Conservation (phyloP, 2,329 filamentous ascomycete genomes). For the Penicillium psychrosexuale region DNA sequence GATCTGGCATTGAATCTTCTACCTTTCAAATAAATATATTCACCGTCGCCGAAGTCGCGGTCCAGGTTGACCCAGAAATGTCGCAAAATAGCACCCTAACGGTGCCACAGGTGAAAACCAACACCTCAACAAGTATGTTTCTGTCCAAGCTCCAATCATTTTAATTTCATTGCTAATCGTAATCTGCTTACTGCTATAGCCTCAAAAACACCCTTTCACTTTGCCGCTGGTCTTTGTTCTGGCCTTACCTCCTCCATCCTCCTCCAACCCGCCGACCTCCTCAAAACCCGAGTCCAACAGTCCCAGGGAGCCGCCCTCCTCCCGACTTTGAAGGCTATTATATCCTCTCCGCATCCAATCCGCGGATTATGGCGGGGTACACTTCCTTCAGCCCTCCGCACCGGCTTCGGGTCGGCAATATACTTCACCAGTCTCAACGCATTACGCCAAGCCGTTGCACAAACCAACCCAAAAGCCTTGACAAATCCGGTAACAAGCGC, state of each 20-base stretch:
- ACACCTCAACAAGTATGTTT: conserved; percentile 30
- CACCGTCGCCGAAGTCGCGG: background rate
- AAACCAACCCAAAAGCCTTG: conserved; percentile 40
- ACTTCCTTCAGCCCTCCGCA: conserved; percentile 85
- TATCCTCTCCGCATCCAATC: conserved; percentile 63
- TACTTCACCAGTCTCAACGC: conserved; percentile 90
- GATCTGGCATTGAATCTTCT: conserved; percentile 11
- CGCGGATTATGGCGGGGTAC: conserved; percentile 87
- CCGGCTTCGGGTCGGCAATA: conserved; percentile 85
- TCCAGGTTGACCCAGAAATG: conserved; percentile 21
- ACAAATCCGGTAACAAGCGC: conserved; percentile 27
- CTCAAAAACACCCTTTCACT: conserved; percentile 65
- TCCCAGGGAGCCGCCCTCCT: conserved; percentile 67
- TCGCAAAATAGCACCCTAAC: conserved; percentile 31
- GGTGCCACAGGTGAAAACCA: conserved; percentile 29
- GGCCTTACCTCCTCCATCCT: conserved; percentile 85
- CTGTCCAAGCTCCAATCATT: background rate
- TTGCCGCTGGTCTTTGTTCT: conserved; percentile 80
- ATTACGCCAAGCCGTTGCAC: conserved; percentile 66
- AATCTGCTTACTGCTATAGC: conserved; percentile 21
- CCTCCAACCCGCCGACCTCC: conserved; percentile 88
- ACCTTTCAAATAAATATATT: background rate
- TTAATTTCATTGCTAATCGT: background rate
- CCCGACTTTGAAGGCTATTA: conserved; percentile 66
- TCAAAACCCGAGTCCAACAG: conserved; percentile 96